These are phyloP conservation scores for Ogataea henricii DNA, from an alignment of 805 yeast species.

Conservation along the genomic window DNA sequence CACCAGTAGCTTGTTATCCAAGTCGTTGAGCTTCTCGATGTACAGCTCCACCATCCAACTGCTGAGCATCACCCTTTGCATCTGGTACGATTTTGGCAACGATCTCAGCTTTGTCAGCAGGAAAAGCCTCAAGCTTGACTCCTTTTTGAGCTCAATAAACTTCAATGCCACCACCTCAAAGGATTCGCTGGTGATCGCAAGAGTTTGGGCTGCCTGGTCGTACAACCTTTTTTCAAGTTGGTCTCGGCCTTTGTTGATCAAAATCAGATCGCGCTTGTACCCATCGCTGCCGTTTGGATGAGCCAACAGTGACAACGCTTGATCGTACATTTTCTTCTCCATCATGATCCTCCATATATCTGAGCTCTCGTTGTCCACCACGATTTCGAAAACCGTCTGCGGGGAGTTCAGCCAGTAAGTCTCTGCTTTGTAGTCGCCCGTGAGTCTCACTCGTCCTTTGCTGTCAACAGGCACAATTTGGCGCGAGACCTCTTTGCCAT, in stretches of 20 bases:
- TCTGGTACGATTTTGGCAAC: slow-evolving; percentile 32
- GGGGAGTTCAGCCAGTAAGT: slow-evolving; percentile 81
- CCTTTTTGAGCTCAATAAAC: slow-evolving; percentile 46
- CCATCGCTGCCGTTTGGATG: slow-evolving; percentile 37
- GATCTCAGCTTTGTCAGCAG: slow-evolving; percentile 43
- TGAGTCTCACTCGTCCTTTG: slow-evolving; percentile 46
- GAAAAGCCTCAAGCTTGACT: slow-evolving; percentile 49
- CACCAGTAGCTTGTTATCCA: slow-evolving; percentile 38
- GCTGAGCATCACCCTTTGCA: slow-evolving; percentile 55
- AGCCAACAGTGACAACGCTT: slow-evolving; percentile 53
- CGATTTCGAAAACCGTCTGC: slow-evolving; percentile 66
- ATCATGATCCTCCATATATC: slow-evolving; percentile 73
- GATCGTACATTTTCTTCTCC: slow-evolving; percentile 56
- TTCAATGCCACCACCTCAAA: slow-evolving; percentile 68
- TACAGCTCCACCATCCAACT: slow-evolving; percentile 68
- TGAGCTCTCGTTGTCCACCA: slow-evolving; percentile 64
- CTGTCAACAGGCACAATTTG: slow-evolving; percentile 31
- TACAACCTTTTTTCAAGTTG: slow-evolving; percentile 35
- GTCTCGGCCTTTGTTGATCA: slow-evolving; percentile 56
- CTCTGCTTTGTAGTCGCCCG: slow-evolving; percentile 47
- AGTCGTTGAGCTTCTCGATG: slow-evolving; percentile 46
- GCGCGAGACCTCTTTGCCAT: slow-evolving; percentile 46
- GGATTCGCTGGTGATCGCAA: slow-evolving; percentile 65
- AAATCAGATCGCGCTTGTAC: slow-evolving; percentile 48
- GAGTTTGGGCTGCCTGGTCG: slow-evolving; percentile 51